These are phyloP conservation scores for Inonotus hispidus DNA, from an alignment of 1,284 basidiomycete species.

Conservation along the genomic window DNA sequence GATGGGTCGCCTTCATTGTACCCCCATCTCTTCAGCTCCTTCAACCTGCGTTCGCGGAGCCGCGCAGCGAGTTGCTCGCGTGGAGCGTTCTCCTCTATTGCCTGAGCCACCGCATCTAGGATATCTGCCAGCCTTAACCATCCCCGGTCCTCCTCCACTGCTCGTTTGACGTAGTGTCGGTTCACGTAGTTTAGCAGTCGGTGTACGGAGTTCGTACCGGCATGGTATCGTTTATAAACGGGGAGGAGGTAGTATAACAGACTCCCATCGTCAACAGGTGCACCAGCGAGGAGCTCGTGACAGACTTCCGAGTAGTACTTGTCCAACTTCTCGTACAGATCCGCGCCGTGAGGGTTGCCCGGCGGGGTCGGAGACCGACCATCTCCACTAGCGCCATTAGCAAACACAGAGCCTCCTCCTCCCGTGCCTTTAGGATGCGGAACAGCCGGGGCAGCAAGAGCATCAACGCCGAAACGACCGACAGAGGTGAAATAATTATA, in stretches of 20 bases:
- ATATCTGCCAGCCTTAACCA: conserved; percentile 67
- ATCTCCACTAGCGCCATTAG: conserved; percentile 1
- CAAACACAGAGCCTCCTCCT: not conserved
- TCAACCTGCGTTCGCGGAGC: conserved; percentile 49
- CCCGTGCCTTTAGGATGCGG: not conserved
- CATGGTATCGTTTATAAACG: conserved; percentile 60
- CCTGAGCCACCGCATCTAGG: conserved; percentile 54
- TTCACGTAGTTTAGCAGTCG: conserved; percentile 74
- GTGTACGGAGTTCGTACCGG: conserved; percentile 59
- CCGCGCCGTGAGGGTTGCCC: conserved; percentile 44
- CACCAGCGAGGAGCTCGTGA: conserved; percentile 54
- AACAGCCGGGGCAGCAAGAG: conserved; percentile 3
- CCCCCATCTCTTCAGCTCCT: conserved; percentile 68
- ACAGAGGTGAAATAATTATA: conserved; percentile 72
- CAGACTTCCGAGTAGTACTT: conserved; percentile 54
- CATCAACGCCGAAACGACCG: conserved; percentile 6
- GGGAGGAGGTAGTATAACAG: conserved; percentile 66
- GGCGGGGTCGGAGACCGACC: conserved; percentile 21
- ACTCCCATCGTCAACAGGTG: conserved; percentile 46
- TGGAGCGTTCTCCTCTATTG: conserved; percentile 40
- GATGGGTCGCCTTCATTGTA: conserved; percentile 46
- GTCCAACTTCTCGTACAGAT: conserved; percentile 68
- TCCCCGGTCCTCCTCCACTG: conserved; percentile 68
- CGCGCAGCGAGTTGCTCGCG: conserved; percentile 52
- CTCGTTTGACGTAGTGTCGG: conserved; percentile 71